phyloP scores from a whole-genome alignment of 352 stramenopile species.

The Phytophthora ohioensis region DNA sequence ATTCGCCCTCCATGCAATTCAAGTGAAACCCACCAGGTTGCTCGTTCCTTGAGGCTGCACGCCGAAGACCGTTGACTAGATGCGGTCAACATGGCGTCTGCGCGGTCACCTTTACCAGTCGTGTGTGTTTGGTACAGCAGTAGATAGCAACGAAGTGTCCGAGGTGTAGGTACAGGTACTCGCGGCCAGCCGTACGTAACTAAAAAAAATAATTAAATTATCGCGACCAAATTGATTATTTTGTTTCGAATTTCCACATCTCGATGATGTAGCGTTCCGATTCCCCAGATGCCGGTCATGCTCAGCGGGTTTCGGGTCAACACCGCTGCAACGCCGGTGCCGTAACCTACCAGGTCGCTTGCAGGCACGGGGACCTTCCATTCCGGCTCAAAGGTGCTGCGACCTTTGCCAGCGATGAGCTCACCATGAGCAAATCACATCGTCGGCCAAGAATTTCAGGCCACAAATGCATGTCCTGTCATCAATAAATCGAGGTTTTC shows the following conservation, averaged over 20 bases:
- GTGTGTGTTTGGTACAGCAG: not conserved
- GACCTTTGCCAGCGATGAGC: not conserved
- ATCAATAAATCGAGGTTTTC: not conserved
- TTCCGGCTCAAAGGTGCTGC: not conserved
- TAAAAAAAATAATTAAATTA: not conserved
- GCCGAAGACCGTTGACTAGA: conserved; percentile 4
- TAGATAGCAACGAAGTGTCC: conserved; percentile 6
- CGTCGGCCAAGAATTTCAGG: not conserved
- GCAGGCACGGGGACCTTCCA: conserved; percentile 17
- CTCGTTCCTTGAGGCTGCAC: not conserved
- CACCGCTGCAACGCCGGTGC: conserved; percentile 10
- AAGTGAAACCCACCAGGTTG: not conserved
- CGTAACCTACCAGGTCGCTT: conserved; percentile 17
- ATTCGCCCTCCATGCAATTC: conserved; percentile 9
- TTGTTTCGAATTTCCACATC: conserved; percentile 3
- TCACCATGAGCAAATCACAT: not conserved
- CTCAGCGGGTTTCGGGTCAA: conserved; percentile 16
- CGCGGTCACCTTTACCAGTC: conserved; percentile 13
- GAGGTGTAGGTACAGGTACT: conserved; percentile 1
- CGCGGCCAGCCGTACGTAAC: not conserved
- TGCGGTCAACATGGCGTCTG: conserved; percentile 9
- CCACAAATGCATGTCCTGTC: not conserved
- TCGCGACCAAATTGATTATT: not conserved
- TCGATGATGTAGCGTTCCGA: conserved; percentile 13
- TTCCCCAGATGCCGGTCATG: conserved; percentile 18